Conservation (phyloP, 2,329 filamentous ascomycete species). For the Cercospora canescens region DNA sequence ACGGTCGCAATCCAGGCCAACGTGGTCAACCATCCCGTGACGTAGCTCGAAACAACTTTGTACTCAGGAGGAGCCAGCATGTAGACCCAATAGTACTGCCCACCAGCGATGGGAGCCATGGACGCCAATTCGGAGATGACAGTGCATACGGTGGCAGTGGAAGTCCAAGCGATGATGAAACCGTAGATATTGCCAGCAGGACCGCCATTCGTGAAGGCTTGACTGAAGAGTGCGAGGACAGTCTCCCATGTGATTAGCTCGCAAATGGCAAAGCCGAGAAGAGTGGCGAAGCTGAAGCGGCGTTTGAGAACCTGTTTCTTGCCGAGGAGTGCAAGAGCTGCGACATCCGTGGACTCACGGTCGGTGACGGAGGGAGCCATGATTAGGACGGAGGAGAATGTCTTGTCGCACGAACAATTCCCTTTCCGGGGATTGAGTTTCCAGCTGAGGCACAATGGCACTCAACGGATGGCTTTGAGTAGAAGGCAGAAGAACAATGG, state of each 20-base stretch:
- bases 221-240: slow-evolving; percentile 45
- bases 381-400: neutral
- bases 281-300: slow-evolving; percentile 44
- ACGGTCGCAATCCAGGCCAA: slow-evolving; percentile 47
- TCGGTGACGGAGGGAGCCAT: slow-evolving; percentile 22
- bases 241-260: slow-evolving; percentile 51
- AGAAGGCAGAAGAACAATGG: slow-evolving; percentile 36
- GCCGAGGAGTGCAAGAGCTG: slow-evolving; percentile 43
- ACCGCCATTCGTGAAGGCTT: slow-evolving; percentile 47
- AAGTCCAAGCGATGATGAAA: slow-evolving; percentile 54
- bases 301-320: slow-evolving; percentile 49
- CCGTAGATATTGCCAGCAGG: slow-evolving; percentile 53
- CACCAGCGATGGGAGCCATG: slow-evolving; percentile 49
- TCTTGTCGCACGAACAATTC: neutral
- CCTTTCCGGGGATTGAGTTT: neutral
- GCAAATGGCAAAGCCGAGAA: slow-evolving; percentile 48
- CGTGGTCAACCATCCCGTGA: slow-evolving; percentile 46
- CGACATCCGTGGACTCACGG: slow-evolving; percentile 34
- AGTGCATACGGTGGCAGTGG: slow-evolving; percentile 50
- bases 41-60: slow-evolving; percentile 45
- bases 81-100: slow-evolving; percentile 49
- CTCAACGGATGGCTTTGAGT: slow-evolving; percentile 34
- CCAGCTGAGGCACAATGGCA: neutral
- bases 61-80: slow-evolving; percentile 45
- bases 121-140: slow-evolving; percentile 51